Conservation (phyloP, 2,329 filamentous ascomycete genomes). For the Penicillium brevicompactum region DNA sequence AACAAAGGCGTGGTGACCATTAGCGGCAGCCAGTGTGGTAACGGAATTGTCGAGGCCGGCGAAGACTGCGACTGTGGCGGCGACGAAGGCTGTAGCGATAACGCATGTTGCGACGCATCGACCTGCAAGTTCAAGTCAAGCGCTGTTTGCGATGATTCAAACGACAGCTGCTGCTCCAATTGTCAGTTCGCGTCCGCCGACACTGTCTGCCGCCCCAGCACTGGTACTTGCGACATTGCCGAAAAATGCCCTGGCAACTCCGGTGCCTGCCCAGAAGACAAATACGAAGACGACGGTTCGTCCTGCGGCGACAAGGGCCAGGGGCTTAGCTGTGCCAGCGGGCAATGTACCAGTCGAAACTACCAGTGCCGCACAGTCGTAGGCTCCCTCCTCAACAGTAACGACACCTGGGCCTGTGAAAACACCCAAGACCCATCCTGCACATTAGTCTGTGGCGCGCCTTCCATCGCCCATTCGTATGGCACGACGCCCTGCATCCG, state of each 20-base stretch:
- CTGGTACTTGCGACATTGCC: slow-evolving; percentile 78
- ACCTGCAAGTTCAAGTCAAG: slow-evolving; percentile 81
- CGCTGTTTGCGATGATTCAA: slow-evolving; percentile 70
- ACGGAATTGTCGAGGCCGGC: slow-evolving; percentile 91
- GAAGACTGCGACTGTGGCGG: slow-evolving; percentile 98
- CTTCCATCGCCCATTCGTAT: slow-evolving; percentile 64
- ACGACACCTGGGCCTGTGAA: slow-evolving; percentile 80
- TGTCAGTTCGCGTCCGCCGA: slow-evolving; percentile 54
- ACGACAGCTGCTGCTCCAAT: slow-evolving; percentile 49
- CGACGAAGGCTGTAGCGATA: slow-evolving; percentile 66
- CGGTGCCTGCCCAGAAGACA: slow-evolving; percentile 73
- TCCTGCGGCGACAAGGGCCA: slow-evolving; percentile 62
- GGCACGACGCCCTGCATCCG: slow-evolving; percentile 61
- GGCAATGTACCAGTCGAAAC: slow-evolving; percentile 91
- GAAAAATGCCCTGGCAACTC: slow-evolving; percentile 77
- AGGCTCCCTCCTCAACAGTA: slow-evolving; percentile 71
- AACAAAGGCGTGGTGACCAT: slow-evolving; percentile 84
- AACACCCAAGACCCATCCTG: slow-evolving; percentile 60
- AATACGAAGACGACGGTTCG: slow-evolving; percentile 68
- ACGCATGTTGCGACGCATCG: slow-evolving; percentile 78
- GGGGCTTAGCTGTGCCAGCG: slow-evolving; percentile 78
- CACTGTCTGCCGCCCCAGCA: slow-evolving; percentile 78
- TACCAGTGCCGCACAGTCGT: slow-evolving; percentile 85
- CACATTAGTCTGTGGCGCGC: slow-evolving; percentile 72
- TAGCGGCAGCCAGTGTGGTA: slow-evolving; percentile 83